Base-by-base conservation (phyloP, 257 asterid species). In the Ajuga chamaepitys region DNA sequence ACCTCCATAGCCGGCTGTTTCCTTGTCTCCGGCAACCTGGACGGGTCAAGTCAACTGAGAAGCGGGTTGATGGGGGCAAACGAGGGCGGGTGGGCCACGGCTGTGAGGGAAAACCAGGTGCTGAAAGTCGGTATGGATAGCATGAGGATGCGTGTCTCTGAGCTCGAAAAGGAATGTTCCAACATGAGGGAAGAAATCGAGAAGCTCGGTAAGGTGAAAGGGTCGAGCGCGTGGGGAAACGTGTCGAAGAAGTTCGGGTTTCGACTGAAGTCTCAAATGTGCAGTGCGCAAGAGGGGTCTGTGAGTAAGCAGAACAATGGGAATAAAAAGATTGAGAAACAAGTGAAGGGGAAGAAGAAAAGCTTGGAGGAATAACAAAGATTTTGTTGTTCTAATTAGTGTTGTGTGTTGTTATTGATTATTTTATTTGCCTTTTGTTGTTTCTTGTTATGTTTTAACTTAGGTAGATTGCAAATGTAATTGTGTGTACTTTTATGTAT, bases 61-160 rank as follows among this genome's bases (percentile, higher is more conserved):
- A 87, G 95, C 68, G 97, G 97, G 9, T 20, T 77, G 77, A 71
- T 86, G 62, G 95, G 86, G 17, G 77, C 58, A 24, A 80, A 76
- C 26, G 96, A 85, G 5, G 97, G 86, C 7, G 89, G 87, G 12
- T 87, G 95, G 93, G 74, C 81, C 40, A 82, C 91, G 0, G 93
- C 96, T 0, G 95, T 86, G 70, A 79, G 95, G 66, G 98, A 93
- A 75, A 93, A 93, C 76, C 96, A 89, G 75, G 98, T 93, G 44
- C n/a, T 93, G 82, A 93, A 87, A 83, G 97, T 93, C 16, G 95
- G 99, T 35, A 93, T 93, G 99, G 96, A 93, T 45, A 93, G 74
- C 81, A 93, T 93, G 99, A 89, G 91, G 74, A 66, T 79, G 72
- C 79, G 97, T 42, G 99, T 93, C n/a, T 77, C 83, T 1, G 97